These are phyloP conservation scores for Blastomyces gilchristii DNA, from an alignment of 2,329 filamentous ascomycete species.

Conservation along the genomic window DNA sequence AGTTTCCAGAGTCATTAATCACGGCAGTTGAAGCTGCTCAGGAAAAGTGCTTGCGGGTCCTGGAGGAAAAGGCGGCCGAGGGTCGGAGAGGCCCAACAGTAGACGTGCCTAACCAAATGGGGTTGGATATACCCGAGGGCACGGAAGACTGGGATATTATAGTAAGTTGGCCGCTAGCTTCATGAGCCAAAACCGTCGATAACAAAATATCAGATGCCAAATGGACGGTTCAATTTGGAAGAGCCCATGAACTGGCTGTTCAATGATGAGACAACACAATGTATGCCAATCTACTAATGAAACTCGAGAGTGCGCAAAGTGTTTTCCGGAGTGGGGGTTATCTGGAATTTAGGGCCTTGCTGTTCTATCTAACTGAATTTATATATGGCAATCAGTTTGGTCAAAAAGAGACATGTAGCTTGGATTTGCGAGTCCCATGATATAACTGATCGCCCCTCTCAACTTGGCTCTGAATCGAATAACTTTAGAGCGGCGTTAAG, in stretches of 20 bases:
- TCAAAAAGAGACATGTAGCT: not conserved
- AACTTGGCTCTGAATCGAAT: not conserved
- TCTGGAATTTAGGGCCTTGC: not conserved
- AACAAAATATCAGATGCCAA: slow-evolving; percentile 21
- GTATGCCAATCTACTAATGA: not conserved
- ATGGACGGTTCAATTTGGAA: slow-evolving; percentile 21
- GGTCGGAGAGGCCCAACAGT: slow-evolving; percentile 9
- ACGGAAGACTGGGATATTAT: slow-evolving; percentile 37
- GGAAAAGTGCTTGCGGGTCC: slow-evolving; percentile 19
- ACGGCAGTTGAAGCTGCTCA: slow-evolving; percentile 30
- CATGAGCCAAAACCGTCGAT: not conserved
- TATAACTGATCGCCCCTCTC: not conserved
- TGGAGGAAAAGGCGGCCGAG: slow-evolving; percentile 19
- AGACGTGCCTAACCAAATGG: slow-evolving; percentile 16
- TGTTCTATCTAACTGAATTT: not conserved
- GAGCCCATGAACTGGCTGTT: slow-evolving; percentile 18
- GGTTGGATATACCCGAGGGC: slow-evolving; percentile 20
- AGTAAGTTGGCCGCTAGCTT: slow-evolving; percentile 22
- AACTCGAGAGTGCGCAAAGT: not conserved
- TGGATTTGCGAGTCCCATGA: not conserved
- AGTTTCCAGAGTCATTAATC: slow-evolving; percentile 28
- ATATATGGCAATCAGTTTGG: not conserved
- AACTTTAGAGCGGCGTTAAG: not conserved
- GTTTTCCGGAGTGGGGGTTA: not conserved
- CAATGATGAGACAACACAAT: not conserved